phyloP scores from a whole-genome alignment of 768 basidiomycete genomes.

The Cystobasidium tubakii region DNA sequence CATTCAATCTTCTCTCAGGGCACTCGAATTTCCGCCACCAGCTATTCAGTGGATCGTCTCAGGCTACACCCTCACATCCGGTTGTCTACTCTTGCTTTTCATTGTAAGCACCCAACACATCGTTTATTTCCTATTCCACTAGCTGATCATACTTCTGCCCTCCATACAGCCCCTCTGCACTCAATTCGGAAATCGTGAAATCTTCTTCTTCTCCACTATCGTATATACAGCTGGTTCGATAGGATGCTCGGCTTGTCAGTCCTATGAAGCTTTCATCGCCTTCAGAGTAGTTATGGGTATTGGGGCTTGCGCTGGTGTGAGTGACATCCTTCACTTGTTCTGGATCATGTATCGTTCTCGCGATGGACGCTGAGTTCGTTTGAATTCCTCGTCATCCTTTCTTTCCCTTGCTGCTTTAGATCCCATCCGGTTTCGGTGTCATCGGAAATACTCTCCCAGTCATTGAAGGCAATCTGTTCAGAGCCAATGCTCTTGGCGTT shows the following conservation, averaged over 20 bases:
- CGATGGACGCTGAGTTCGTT: background rate
- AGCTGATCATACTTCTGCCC: background rate
- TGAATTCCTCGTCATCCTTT: background rate
- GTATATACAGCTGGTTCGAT: conserved; percentile 30
- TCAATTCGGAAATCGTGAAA: conserved; percentile 24
- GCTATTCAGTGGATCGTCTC: conserved; percentile 30
- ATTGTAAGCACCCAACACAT: background rate
- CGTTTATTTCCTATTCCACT: background rate
- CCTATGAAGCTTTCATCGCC: conserved; percentile 13
- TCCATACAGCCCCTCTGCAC: conserved; percentile 26
- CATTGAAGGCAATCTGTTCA: conserved; percentile 31
- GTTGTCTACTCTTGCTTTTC: conserved; percentile 33
- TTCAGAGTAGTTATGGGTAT: conserved; percentile 14
- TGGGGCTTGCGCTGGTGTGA: conserved; percentile 23
- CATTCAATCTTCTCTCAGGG: background rate
- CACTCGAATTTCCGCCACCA: conserved; percentile 20
- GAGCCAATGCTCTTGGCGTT: background rate
- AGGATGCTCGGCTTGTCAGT: conserved; percentile 11
- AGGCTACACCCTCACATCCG: conserved; percentile 34
- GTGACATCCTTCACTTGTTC: background rate
- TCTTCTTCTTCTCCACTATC: conserved; percentile 18
- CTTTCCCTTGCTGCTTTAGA: background rate
- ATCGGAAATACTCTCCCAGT: conserved; percentile 32
- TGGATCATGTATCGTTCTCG: background rate
- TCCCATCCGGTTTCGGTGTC: conserved; percentile 27